Percentiles rank a stretch among this genome's conserved stretches.
These are phyloP conservation scores for Umbelopsis sp. DNA, from an alignment of 192 early-diverging fungal genomes.

Conservation along the genomic window DNA sequence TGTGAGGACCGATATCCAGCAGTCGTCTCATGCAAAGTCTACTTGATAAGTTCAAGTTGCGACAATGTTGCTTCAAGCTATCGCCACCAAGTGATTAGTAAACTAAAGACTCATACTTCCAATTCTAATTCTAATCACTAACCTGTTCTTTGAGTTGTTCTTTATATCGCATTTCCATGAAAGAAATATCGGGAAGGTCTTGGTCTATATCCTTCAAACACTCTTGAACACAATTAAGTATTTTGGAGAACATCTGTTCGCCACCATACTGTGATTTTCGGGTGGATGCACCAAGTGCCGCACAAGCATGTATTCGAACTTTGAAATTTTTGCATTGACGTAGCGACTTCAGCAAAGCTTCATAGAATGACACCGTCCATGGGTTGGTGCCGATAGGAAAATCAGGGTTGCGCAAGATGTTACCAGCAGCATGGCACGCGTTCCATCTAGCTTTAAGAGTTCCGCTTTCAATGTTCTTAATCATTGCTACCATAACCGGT, in stretches of 20 bases:
- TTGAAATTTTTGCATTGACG: slow-evolving; percentile 72
- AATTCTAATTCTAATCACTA: background rate
- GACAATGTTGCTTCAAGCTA: slow-evolving; percentile 1
- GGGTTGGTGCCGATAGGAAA: slow-evolving; percentile 59
- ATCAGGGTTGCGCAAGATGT: slow-evolving; percentile 53
- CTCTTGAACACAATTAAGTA: slow-evolving; percentile 37
- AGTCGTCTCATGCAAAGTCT: background rate
- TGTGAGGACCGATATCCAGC: background rate
- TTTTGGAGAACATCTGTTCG: slow-evolving; percentile 31
- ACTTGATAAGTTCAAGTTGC: background rate
- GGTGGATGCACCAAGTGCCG: slow-evolving; percentile 46
- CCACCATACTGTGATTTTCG: slow-evolving; percentile 44
- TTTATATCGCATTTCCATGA: slow-evolving; percentile 29
- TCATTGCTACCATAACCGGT: slow-evolving; percentile 45
- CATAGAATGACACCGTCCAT: slow-evolving; percentile 56
- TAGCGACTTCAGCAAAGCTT: slow-evolving; percentile 53
- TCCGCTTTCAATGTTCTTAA: slow-evolving; percentile 65
- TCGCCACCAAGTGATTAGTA: background rate
- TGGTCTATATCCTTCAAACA: slow-evolving; percentile 27
- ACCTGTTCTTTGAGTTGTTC: slow-evolving; percentile 30
- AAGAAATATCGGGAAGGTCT: slow-evolving; percentile 14
- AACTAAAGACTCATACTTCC: background rate
- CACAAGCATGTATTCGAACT: slow-evolving; percentile 72
- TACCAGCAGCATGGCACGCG: slow-evolving; percentile 69
- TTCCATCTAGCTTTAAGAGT: slow-evolving; percentile 79